Conservation (phyloP, 75 land plant species). For the Larix kaempferi region DNA sequence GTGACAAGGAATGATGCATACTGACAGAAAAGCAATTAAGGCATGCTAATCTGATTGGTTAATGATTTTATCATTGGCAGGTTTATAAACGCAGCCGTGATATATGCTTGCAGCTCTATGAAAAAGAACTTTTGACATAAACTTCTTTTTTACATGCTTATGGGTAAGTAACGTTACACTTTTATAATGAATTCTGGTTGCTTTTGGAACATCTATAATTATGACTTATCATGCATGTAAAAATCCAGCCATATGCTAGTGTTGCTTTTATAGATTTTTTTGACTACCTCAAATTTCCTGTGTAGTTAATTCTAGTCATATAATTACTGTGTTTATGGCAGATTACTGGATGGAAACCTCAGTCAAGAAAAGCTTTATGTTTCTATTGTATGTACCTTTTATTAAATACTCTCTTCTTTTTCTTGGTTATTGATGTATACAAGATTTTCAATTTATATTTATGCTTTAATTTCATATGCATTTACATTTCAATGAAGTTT, state of each 20-base stretch:
- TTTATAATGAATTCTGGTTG: not conserved
- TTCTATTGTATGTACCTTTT: slow-evolving; percentile 62
- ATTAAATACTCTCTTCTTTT: not conserved
- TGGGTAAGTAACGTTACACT: slow-evolving; percentile 40
- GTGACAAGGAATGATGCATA: too few relatives aligned
- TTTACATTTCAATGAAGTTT: too few relatives aligned
- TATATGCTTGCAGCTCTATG: slow-evolving; percentile 82
- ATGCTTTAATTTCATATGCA: too few relatives aligned
- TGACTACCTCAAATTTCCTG: not conserved
- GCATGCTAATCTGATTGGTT: not conserved
- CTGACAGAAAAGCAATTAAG: slow-evolving; percentile 1
- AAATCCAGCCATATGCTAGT: not conserved
- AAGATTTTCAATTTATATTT: too few relatives aligned
- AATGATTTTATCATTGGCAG: slow-evolving; percentile 30
- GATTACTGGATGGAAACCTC: slow-evolving; percentile 54
- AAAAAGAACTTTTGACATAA: slow-evolving; percentile 83
- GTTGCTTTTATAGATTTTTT: too few relatives aligned
- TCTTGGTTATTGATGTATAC: not conserved
- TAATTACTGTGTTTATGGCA: slow-evolving; percentile 18
- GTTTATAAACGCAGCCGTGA: slow-evolving; percentile 84
- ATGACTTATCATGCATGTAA: not conserved
- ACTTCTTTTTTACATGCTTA: slow-evolving; percentile 73
- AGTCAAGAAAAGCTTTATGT: slow-evolving; percentile 71
- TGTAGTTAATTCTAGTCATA: not conserved
- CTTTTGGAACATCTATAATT: not conserved